Evolutionary conservation across 768 basidiomycete genomes (phyloP).

Genomic region (Trametes gibbosa): DNA sequence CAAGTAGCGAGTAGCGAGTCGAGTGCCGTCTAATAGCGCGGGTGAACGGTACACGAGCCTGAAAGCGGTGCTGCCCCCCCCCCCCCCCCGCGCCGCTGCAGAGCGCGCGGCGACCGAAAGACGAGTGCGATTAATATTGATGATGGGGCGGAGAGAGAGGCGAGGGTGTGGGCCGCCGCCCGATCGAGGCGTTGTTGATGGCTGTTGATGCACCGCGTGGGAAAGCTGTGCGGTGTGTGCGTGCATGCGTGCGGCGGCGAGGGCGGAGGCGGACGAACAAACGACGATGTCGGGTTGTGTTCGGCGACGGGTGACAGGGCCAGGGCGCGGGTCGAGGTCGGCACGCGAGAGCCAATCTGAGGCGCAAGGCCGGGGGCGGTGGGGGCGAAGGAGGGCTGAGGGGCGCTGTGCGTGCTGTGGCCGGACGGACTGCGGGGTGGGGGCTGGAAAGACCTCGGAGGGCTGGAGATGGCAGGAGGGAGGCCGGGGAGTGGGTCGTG

Average conservation of each 20-base stretch:
- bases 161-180: too few species aligned
- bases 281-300: neutral
- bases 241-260: neutral
- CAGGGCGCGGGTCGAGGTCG: neutral
- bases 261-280: neutral
- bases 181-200: neutral
- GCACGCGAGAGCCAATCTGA: constrained; percentile 6
- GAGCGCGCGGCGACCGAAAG: too few species aligned
- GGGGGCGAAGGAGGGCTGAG: too few species aligned
- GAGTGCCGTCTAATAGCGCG: neutral
- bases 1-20: neutral
- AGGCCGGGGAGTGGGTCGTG: neutral
- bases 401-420: neutral
- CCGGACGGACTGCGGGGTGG: neutral
- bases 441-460: neutral
- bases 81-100: too few species aligned
- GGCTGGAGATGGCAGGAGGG: neutral
- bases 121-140: too few species aligned
- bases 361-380: too few species aligned
- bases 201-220: constrained; percentile 11
- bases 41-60: neutral
- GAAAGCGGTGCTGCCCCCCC: neutral
- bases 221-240: constrained; percentile 9
- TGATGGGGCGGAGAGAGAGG: too few species aligned
- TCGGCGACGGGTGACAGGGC: neutral